These are phyloP conservation scores for Lentinus tigrinus DNA, from an alignment of 768 basidiomycete species.

Conservation along the genomic window DNA sequence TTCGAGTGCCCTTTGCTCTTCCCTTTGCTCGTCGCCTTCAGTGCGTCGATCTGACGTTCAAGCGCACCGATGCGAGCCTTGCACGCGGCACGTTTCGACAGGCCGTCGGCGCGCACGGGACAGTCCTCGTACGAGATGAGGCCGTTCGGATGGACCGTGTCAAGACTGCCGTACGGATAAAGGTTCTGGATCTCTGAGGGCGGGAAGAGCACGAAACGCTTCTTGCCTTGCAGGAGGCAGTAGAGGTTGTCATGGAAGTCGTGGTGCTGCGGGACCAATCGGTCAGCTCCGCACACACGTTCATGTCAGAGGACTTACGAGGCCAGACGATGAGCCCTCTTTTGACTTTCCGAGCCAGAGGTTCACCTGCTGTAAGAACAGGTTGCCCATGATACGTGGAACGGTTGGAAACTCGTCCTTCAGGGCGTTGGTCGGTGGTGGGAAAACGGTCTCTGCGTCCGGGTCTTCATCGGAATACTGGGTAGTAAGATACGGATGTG, in stretches of 20 bases:
- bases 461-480: constrained; percentile 29
- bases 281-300: not conserved
- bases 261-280: constrained; percentile 23
- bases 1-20: constrained; percentile 21
- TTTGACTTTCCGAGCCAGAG: constrained; percentile 31
- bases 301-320: constrained; percentile 19
- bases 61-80: constrained; percentile 25
- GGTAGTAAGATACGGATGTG: constrained; percentile 29
- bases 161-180: constrained; percentile 26
- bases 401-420: constrained; percentile 27
- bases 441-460: constrained; percentile 26
- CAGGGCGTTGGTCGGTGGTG: constrained; percentile 29
- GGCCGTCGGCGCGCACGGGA: constrained; percentile 28
- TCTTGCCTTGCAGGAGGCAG: constrained; percentile 28
- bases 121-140: constrained; percentile 29
- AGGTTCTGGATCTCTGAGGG: constrained; percentile 25
- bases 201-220: constrained; percentile 33
- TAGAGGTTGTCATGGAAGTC: constrained; percentile 36
- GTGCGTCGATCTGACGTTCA: constrained; percentile 21
- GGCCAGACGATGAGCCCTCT: constrained; percentile 29
- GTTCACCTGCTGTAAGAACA: constrained; percentile 33
- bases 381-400: constrained; percentile 29
- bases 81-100: constrained; percentile 22
- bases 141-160: constrained; percentile 27
- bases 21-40: constrained; percentile 13